Conservation (phyloP, 2,329 filamentous ascomycete genomes). For the Zymoseptoria passerinii region DNA sequence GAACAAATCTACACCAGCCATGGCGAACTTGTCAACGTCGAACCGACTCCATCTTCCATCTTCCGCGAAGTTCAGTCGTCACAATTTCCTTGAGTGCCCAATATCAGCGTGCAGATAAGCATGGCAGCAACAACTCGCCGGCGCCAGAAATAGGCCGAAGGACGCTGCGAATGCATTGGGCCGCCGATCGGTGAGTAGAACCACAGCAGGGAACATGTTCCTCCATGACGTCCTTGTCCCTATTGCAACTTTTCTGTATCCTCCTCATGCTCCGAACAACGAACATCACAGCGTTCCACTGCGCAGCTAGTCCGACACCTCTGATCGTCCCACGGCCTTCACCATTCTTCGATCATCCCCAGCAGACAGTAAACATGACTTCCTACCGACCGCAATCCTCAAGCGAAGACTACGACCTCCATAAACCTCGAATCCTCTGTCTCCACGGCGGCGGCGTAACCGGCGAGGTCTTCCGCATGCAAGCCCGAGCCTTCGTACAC, state of each 20-base stretch:
- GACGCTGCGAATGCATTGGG: background rate
- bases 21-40: too few species aligned
- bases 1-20: too few species aligned
- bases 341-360: background rate
- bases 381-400: background rate
- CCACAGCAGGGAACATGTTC: background rate
- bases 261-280: background rate
- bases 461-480: constrained; percentile 58
- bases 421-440: constrained; percentile 60
- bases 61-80: too few species aligned
- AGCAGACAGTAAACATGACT: background rate
- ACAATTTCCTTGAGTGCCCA: too few species aligned
- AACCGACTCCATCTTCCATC: too few species aligned
- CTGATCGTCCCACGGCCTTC: background rate
- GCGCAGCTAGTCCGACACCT: too few species aligned
- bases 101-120: background rate
- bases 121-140: background rate
- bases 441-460: constrained; percentile 75
- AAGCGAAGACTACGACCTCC: constrained; percentile 8
- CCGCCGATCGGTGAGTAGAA: background rate
- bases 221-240: background rate
- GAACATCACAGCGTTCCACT: background rate
- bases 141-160: background rate
- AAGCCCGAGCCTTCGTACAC: constrained; percentile 51
- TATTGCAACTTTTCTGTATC: background rate